Conservation (phyloP, 2,329 filamentous ascomycete species). For the Aspergillus puulaauensis region DNA sequence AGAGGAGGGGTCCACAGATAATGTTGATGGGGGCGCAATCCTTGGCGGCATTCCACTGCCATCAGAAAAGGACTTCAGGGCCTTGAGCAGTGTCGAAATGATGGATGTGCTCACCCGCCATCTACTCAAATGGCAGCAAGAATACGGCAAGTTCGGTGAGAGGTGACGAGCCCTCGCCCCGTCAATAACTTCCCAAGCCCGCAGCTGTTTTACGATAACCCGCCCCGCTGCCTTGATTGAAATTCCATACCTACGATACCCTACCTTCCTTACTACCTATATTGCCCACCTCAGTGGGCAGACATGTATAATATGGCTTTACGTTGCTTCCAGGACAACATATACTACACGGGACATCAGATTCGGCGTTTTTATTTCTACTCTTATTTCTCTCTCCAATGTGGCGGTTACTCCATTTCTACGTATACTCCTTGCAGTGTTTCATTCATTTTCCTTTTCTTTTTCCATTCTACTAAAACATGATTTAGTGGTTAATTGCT, state of each 20-base stretch:
- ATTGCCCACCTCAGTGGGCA: conserved; percentile 7
- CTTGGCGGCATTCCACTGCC: conserved; percentile 17
- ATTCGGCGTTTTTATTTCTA: conserved; percentile 22
- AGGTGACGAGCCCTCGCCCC: conserved; percentile 30
- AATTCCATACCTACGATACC: conserved; percentile 21
- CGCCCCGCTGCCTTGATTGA: background rate
- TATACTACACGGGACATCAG: conserved; percentile 18
- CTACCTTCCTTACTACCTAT: conserved; percentile 16
- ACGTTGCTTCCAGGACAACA: conserved; percentile 21
- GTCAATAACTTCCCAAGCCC: background rate
- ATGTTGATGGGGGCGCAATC: conserved; percentile 25
- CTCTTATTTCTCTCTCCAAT: background rate
- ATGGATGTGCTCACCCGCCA: conserved; percentile 82
- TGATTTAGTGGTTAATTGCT: conserved; percentile 4
- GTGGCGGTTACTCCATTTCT: background rate
- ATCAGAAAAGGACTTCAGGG: conserved; percentile 63
- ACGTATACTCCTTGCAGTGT: background rate
- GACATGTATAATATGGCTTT: conserved; percentile 26
- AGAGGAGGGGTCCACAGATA: conserved; percentile 28
- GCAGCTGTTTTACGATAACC: background rate
- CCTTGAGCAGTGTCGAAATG: conserved; percentile 79
- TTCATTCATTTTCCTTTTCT: background rate
- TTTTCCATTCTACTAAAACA: background rate
- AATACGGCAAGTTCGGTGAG: conserved; percentile 59
- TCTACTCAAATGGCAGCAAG: conserved; percentile 81